Evolutionary conservation across 192 early-diverging fungal species (phyloP).

Genomic region (Podochytrium sp.): DNA sequence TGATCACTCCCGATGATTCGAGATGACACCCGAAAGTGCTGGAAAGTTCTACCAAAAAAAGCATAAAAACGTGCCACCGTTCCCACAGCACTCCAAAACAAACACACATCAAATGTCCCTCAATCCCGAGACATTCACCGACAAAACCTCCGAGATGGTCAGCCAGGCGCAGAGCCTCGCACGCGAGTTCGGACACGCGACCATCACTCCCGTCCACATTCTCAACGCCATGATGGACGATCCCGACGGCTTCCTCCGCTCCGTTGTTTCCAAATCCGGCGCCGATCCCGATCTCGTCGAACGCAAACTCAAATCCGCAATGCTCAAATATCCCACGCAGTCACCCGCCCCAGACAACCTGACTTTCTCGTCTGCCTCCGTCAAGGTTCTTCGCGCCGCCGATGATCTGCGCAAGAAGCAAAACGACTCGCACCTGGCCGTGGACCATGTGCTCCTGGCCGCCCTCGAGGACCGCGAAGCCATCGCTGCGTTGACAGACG

Average conservation of each 20-base stretch:
- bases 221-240: conserved; percentile 80
- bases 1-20: no score
- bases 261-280: conserved; percentile 82
- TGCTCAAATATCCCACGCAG: conserved; percentile 84
- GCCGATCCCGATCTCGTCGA: conserved; percentile 76
- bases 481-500: conserved; percentile 62
- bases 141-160: conserved; percentile 74
- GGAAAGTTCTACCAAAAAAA: background rate
- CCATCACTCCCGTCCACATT: conserved; percentile 83
- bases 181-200: conserved; percentile 73
- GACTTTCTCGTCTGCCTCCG: conserved; percentile 62
- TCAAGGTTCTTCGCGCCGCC: conserved; percentile 71
- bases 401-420: conserved; percentile 83
- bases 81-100: background rate
- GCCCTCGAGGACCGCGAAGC: conserved; percentile 72
- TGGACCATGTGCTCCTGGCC: conserved; percentile 90
- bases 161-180: conserved; percentile 53
- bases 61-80: background rate
- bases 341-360: conserved; percentile 81
- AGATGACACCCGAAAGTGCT: background rate
- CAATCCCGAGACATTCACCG: conserved; percentile 79
- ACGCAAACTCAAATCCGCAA: conserved; percentile 75
- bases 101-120: conserved; percentile 31
- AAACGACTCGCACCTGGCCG: conserved; percentile 85
- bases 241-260: conserved; percentile 77